Conservation (phyloP, 2,329 filamentous ascomycete species). For the Aspergillus cejpii region DNA sequence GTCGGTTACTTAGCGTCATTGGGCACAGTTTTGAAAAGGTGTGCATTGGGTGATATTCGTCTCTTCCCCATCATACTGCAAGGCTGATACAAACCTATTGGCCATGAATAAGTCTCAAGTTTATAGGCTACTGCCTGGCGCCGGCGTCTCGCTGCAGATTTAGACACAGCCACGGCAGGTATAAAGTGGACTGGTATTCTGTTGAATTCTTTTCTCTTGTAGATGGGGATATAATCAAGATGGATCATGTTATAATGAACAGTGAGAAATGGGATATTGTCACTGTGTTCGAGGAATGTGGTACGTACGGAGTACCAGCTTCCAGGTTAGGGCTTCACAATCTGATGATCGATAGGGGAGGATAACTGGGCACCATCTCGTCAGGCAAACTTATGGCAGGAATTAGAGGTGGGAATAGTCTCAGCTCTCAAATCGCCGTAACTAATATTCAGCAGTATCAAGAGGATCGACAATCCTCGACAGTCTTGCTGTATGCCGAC, state of each 20-base stretch:
- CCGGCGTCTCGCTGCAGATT: background rate
- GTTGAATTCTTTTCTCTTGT: no score
- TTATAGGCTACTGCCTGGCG: no score
- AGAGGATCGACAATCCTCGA: background rate
- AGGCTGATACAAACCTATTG: no score
- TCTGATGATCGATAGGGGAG: background rate
- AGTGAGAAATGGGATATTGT: background rate
- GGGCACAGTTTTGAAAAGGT: no score
- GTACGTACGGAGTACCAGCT: background rate
- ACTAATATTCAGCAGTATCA: background rate
- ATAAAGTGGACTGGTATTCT: no score
- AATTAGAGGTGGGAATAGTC: no score
- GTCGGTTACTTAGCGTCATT: no score
- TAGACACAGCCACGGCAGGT: background rate
- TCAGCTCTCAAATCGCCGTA: no score
- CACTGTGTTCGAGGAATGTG: background rate
- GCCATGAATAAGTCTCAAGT: no score
- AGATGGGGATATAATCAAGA: no score
- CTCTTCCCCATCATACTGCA: background rate
- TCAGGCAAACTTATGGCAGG: background rate
- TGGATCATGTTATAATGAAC: no score
- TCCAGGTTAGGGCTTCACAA: background rate
- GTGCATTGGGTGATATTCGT: no score
- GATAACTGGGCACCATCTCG: background rate
- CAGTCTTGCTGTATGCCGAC: background rate